These are phyloP conservation scores for Camellia sinensis DNA, from an alignment of 148 eudicot genomes.

Conservation along the genomic window DNA sequence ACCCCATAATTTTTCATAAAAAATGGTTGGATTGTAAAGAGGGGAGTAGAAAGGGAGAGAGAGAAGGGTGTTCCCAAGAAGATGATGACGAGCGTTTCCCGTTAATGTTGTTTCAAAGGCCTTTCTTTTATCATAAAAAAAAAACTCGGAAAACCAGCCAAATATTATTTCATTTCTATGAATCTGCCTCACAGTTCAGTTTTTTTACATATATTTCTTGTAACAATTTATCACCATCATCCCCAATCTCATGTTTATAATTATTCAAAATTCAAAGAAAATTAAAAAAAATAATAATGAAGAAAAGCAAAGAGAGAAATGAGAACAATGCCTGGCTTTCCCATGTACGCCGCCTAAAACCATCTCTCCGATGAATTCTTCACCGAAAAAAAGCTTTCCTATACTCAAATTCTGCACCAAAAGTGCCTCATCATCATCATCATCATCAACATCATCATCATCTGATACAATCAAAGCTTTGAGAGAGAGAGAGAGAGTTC, in stretches of 20 bases:
- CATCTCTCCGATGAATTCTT: conserved; percentile 12
- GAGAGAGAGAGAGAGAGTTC: not conserved
- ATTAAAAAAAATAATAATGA: not conserved
- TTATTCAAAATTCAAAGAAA: not conserved
- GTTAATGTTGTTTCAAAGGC: conserved; percentile 34
- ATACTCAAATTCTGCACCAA: conserved; percentile 4
- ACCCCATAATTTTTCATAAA: too few species aligned
- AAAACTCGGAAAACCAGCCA: conserved; percentile 16
- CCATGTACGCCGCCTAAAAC: conserved; percentile 40
- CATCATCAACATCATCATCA: too few species aligned
- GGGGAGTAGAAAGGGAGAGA: conserved; percentile 3
- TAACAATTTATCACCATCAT: not conserved
- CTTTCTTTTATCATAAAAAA: not conserved
- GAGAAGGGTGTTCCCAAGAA: conserved; percentile 32
- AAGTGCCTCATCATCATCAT: not conserved
- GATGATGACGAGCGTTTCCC: conserved; percentile 34
- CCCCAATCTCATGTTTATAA: not conserved
- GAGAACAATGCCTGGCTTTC: conserved; percentile 48
- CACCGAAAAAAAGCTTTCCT: not conserved
- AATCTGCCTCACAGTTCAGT: not conserved
- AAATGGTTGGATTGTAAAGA: not conserved
- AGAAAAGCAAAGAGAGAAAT: not conserved
- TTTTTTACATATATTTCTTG: not conserved
- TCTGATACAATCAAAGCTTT: not conserved
- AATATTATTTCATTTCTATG: conserved; percentile 13